phyloP scores from a whole-genome alignment of 176 grass and related monocot genomes.

The Echinochloa phyllopogon region DNA sequence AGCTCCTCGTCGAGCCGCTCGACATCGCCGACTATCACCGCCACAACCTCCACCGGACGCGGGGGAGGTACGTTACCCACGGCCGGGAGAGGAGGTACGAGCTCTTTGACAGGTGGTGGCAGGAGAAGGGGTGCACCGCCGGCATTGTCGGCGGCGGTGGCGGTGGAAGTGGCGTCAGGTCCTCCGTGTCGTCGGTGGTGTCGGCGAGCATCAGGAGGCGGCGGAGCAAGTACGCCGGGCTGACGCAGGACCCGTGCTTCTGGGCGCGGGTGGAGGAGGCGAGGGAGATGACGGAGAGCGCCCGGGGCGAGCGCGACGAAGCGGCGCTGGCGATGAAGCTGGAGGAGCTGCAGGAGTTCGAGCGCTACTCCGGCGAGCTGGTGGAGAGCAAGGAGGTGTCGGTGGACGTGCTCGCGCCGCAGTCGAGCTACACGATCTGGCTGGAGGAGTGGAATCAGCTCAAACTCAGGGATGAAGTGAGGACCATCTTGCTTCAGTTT shows the following conservation, averaged over 20 bases:
- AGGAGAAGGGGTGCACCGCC: constrained; percentile 22
- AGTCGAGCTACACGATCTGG: constrained; percentile 84
- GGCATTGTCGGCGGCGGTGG: too few relatives aligned
- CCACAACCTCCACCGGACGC: constrained; percentile 55
- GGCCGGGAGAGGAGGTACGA: constrained; percentile 82
- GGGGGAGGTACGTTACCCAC: constrained; percentile 72
- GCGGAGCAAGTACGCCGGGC: constrained; percentile 86
- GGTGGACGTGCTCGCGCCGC: constrained; percentile 75
- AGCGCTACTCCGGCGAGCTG: constrained; percentile 64
- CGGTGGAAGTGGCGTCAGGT: background rate
- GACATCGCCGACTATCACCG: constrained; percentile 92
- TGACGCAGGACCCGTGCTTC: constrained; percentile 96
- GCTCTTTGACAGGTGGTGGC: constrained; percentile 96
- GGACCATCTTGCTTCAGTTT: constrained; percentile 36
- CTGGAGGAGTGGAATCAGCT: constrained; percentile 73
- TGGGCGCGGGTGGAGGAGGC: constrained; percentile 93
- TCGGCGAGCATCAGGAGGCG: constrained; percentile 23
- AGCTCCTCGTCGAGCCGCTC: constrained; percentile 87
- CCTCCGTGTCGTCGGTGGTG: background rate
- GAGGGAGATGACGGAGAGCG: constrained; percentile 52
- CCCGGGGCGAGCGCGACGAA: constrained; percentile 37
- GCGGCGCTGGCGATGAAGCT: constrained; percentile 36
- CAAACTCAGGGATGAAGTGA: constrained; percentile 57
- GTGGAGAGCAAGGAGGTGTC: constrained; percentile 86
- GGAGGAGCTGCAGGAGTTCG: constrained; percentile 60